These are phyloP conservation scores for Quercus lobata DNA, from an alignment of 331 rosid species.

Conservation along the genomic window DNA sequence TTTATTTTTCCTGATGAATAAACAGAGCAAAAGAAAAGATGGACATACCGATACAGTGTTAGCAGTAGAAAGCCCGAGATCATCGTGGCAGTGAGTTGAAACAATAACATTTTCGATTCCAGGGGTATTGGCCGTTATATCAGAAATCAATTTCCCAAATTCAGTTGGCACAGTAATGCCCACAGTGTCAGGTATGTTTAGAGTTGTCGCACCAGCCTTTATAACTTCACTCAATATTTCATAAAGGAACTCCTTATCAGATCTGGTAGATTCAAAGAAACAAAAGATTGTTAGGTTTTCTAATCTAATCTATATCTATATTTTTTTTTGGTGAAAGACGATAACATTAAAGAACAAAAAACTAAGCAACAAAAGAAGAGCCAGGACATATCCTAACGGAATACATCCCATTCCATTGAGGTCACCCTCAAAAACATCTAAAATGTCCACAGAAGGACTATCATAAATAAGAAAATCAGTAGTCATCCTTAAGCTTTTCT, in stretches of 20 bases:
- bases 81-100: constrained; percentile 97
- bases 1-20: background rate
- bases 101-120: constrained; percentile 82
- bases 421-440: no score
- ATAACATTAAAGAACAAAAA: no score
- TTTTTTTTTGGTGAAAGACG: no score
- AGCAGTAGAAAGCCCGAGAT: constrained; percentile 95
- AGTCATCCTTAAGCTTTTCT: no score
- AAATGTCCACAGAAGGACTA: no score
- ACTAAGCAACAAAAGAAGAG: no score
- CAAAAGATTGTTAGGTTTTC: background rate
- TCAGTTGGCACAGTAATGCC: constrained; percentile 71
- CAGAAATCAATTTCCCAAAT: constrained; percentile 77
- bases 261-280: constrained; percentile 40
- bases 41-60: constrained; percentile 70
- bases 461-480: no score
- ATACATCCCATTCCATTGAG: no score
- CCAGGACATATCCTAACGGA: no score
- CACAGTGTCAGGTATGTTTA: constrained; percentile 95
- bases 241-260: constrained; percentile 84
- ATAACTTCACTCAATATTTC: constrained; percentile 87
- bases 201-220: constrained; percentile 93
- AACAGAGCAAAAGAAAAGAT: background rate
- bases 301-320: no score
- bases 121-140: constrained; percentile 82